Evolutionary conservation across 176 grass and related monocot species (phyloP).

Genomic region (Rhynchospora breviuscula): DNA sequence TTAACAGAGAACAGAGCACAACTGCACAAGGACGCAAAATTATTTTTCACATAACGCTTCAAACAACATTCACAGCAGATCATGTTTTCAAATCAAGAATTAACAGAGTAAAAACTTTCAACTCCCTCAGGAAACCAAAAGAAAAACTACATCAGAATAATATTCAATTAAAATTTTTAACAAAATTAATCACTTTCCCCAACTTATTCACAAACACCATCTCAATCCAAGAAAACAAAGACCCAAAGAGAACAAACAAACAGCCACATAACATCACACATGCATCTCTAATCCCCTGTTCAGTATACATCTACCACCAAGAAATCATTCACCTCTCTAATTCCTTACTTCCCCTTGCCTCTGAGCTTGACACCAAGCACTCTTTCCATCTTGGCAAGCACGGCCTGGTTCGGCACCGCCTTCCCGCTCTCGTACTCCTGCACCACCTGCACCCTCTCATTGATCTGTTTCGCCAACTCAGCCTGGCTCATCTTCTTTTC

Average conservation of each 20-base stretch:
- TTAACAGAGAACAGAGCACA: no score
- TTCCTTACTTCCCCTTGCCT: constrained; percentile 47
- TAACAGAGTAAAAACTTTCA: background rate
- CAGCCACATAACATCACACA: background rate
- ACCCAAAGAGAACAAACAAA: background rate
- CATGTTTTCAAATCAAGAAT: background rate
- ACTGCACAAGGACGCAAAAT: no score
- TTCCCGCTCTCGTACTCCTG: constrained; percentile 86
- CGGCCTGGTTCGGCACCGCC: constrained; percentile 61
- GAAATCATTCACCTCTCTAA: background rate
- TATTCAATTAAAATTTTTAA: background rate
- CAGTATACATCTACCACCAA: background rate
- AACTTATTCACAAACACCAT: background rate
- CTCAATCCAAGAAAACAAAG: background rate
- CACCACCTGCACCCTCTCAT: constrained; percentile 67
- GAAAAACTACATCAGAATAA: background rate
- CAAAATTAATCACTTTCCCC: background rate
- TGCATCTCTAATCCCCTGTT: background rate
- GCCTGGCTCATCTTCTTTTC: constrained; percentile 86
- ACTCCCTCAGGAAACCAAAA: background rate
- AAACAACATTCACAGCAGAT: background rate
- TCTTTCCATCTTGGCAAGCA: constrained; percentile 89
- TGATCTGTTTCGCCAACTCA: constrained; percentile 79
- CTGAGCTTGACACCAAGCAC: constrained; percentile 75
- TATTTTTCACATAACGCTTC: no score